These are phyloP conservation scores for Claviceps spartinae DNA, from an alignment of 2,329 filamentous ascomycete genomes.

Conservation along the genomic window DNA sequence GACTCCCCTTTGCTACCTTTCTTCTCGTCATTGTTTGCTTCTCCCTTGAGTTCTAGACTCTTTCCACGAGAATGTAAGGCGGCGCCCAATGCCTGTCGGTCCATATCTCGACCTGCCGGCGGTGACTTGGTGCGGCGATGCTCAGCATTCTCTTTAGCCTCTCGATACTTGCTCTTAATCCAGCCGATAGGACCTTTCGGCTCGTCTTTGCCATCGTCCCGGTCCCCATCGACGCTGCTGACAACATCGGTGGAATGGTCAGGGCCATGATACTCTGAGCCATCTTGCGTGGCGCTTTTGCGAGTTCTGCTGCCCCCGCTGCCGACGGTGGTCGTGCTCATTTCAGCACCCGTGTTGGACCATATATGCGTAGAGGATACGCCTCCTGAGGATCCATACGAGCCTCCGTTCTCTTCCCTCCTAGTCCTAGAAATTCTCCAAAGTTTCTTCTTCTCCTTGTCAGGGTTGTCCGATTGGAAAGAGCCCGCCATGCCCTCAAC, in stretches of 20 bases:
- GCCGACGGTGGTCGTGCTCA: conserved; percentile 54
- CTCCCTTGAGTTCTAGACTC: conserved; percentile 34
- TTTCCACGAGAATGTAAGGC: conserved; percentile 27
- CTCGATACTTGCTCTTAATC: conserved; percentile 47
- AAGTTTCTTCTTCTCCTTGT: conserved; percentile 57
- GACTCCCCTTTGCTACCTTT: conserved; percentile 1
- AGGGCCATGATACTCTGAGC: conserved; percentile 28
- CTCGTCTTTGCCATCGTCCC: conserved; percentile 31
- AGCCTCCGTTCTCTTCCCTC: conserved; percentile 40
- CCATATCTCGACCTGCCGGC: conserved; percentile 21
- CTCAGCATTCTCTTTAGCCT: conserved; percentile 43
- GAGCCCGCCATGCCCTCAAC: conserved; percentile 38
- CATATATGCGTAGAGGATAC: conserved; percentile 38
- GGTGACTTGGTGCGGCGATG: conserved; percentile 44
- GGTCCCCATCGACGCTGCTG: conserved; percentile 25
- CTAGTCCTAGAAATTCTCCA: conserved; percentile 56
- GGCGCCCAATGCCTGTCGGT: conserved; percentile 15
- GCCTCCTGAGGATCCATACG: conserved; percentile 26
- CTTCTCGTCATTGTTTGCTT: conserved; percentile 14
- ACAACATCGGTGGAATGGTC: conserved; percentile 22
- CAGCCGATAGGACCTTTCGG: conserved; percentile 39
- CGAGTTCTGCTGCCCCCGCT: conserved; percentile 39
- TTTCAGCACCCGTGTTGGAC: conserved; percentile 47
- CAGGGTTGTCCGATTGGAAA: conserved; percentile 30
- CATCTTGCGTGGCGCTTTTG: conserved; percentile 38